Base-by-base conservation (phyloP, 306 rosid genomes). In the Psophocarpus tetragonolobus region DNA sequence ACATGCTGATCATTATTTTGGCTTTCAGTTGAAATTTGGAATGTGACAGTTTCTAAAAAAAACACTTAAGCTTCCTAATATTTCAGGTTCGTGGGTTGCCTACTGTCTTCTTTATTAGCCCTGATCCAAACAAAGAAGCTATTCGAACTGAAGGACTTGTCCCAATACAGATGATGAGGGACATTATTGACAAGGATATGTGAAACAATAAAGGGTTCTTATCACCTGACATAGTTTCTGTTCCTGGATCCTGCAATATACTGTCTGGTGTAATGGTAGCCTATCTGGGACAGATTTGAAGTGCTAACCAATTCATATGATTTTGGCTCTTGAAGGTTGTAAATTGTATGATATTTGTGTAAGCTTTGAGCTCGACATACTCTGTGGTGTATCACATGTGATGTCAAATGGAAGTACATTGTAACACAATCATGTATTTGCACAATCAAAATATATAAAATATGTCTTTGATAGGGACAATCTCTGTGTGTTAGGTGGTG, bases 131-230 rank as follows among this genome's bases (percentile, higher is more conserved):
- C 14, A 95, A 95, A 88, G 94, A 92, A 8, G 97, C 97, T 5
- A 91, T 92, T 71, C 85, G 96, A 30, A 95, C 97, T 0, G 99
- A 92, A 82, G 99, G 97, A 53, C 97, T 92, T 71, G 84, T 95
- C 57, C 97, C 99, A 9, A 86, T 95, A 56, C 97, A 95, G 81
- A 92, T 92, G 97, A 92, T 92, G 97, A 82, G 97, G 27, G 97
- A 95, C 36, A 92, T 92, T 66, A 80, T 95, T 1, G 92, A 92
- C 56, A 86, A 77, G 17, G 96, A 92, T 62, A 86, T 91, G 97
- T 86, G 83, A 94, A 81, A 76, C 47, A 71, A 51, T 8, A 45
- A 35, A 75, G 71, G 35, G 61, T 23, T 33, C 29, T 56, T 54
- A 80, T 61, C 63, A 67, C 65, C 47, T 73, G 36, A 50, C 63